These are phyloP conservation scores for Brassica juncea DNA, from an alignment of 345 rosid genomes.

Conservation along the genomic window DNA sequence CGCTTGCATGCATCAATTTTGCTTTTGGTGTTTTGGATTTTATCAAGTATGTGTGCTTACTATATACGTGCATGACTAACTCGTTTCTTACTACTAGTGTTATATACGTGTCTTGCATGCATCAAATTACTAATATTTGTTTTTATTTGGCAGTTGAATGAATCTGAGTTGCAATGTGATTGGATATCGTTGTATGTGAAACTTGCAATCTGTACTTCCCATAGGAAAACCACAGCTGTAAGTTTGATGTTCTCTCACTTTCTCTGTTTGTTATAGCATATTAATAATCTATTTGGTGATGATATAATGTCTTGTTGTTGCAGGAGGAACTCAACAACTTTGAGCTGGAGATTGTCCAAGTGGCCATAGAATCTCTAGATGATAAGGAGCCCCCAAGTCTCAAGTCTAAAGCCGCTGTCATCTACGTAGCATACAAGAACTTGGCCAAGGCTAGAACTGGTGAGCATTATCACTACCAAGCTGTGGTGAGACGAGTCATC, in stretches of 20 bases:
- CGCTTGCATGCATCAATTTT: neutral
- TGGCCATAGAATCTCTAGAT: neutral
- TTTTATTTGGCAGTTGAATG: neutral
- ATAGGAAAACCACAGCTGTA: neutral
- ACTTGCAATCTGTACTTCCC: neutral
- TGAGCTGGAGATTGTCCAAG: neutral
- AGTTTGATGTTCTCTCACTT: no score
- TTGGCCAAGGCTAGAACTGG: neutral
- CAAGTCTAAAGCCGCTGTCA: neutral
- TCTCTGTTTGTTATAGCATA: neutral
- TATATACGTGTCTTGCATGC: no score
- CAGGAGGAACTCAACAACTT: neutral
- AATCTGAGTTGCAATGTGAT: no score
- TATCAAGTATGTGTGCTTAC: no score
- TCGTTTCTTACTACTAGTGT: no score
- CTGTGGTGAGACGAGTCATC: neutral
- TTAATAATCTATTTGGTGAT: neutral
- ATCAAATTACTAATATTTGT: no score
- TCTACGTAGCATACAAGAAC: neutral
- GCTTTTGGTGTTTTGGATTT: neutral
- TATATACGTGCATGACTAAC: no score
- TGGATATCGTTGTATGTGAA: no score
- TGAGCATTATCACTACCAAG: neutral
- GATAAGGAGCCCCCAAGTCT: neutral
- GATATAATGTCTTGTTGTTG: neutral